These are phyloP conservation scores for Nannizziopsis barbatae DNA, from an alignment of 2,329 filamentous ascomycete genomes.

Conservation along the genomic window DNA sequence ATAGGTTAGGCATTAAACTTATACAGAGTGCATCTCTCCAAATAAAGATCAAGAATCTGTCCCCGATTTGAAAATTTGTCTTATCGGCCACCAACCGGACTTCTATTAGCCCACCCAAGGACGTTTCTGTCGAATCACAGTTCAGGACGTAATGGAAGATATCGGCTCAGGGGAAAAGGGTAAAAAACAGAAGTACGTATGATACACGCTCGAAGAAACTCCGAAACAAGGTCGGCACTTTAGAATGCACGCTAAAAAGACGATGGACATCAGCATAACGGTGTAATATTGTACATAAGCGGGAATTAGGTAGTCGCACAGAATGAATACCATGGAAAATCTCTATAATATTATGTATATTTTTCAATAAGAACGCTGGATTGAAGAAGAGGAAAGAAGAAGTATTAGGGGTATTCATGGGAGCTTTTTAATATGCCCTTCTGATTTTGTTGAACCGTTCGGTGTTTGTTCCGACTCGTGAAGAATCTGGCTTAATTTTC, in stretches of 20 bases:
- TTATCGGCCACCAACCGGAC: too few relatives aligned
- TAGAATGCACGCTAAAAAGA: neutral
- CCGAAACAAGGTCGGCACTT: neutral
- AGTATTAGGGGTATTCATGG: slow-evolving; percentile 10
- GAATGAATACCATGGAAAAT: slow-evolving; percentile 4
- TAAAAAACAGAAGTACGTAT: too few relatives aligned
- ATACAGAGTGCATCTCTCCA: too few relatives aligned
- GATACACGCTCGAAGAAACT: neutral
- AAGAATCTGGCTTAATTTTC: slow-evolving; percentile 27
- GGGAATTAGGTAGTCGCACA: neutral
- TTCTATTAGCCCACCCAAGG: too few relatives aligned
- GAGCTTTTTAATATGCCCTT: slow-evolving; percentile 29
- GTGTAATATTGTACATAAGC: slow-evolving; percentile 6
- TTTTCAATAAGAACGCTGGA: neutral
- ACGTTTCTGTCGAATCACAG: too few relatives aligned
- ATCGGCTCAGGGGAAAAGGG: too few relatives aligned
- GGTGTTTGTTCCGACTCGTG: slow-evolving; percentile 20
- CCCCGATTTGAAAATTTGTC: too few relatives aligned
- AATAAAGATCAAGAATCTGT: too few relatives aligned
- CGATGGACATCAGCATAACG: neutral
- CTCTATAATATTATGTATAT: slow-evolving; percentile 10
- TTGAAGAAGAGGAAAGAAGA: neutral
- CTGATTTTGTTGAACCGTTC: slow-evolving; percentile 16
- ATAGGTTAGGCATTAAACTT: too few relatives aligned
- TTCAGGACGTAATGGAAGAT: too few relatives aligned